phyloP scores from a whole-genome alignment of 139 green algal genomes.

The Microglena sp. region DNA sequence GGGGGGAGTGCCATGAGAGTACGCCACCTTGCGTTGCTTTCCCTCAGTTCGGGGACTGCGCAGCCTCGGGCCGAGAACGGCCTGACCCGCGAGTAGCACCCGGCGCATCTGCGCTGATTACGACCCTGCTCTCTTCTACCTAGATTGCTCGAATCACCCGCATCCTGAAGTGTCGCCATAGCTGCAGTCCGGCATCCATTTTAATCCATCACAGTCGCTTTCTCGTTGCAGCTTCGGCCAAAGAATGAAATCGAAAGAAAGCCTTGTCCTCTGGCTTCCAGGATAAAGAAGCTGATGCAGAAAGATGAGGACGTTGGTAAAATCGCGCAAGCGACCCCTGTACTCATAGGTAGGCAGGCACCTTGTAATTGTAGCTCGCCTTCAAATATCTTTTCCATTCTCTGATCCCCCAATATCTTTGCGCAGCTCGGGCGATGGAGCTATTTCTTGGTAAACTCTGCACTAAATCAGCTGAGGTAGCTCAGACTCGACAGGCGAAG shows the following conservation, averaged over 20 bases:
- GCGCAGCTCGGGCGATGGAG: conserved; percentile 74
- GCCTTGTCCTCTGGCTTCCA: conserved; percentile 44
- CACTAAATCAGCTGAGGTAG: conserved; percentile 44
- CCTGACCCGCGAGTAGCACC: no score
- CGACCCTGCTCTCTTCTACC: no score
- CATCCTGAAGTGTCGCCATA: no score
- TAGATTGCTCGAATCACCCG: no score
- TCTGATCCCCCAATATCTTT: background rate
- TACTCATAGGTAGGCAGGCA: conserved; percentile 69
- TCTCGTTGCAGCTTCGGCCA: no score
- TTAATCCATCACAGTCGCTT: no score
- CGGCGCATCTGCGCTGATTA: no score
- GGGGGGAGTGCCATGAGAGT: no score
- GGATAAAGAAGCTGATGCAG: conserved; percentile 94
- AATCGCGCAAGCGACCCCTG: conserved; percentile 76
- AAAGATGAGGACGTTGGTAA: conserved; percentile 92
- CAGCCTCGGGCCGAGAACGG: no score
- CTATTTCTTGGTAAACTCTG: conserved; percentile 73
- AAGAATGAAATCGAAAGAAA: conserved; percentile 31
- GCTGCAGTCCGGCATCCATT: no score
- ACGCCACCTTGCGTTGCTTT: no score
- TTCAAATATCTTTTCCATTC: background rate
- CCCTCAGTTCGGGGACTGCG: no score
- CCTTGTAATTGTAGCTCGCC: background rate
- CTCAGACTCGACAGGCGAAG: conserved; percentile 48